Conservation (phyloP, 2,329 filamentous ascomycete species). For the Mariannaea sp. region DNA sequence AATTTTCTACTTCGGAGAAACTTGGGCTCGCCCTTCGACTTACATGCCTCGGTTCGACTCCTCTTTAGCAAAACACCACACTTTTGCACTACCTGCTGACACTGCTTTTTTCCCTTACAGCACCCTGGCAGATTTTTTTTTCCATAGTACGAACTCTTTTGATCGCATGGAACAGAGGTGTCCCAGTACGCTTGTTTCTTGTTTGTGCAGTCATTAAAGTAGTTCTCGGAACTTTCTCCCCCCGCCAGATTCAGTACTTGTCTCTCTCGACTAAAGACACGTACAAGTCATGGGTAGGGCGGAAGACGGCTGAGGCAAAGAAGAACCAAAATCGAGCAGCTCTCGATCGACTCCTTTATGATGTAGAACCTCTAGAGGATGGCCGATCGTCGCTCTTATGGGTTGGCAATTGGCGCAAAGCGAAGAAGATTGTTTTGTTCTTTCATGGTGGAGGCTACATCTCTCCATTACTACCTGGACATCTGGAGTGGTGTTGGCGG, state of each 20-base stretch:
- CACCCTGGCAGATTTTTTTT: too few relatives aligned
- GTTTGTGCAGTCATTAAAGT: conserved; percentile 9
- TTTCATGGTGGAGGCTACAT: conserved; percentile 5
- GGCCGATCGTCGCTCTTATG: conserved; percentile 5
- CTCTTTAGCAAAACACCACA: too few relatives aligned
- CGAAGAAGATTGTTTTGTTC: not conserved
- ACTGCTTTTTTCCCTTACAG: too few relatives aligned
- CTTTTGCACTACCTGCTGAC: too few relatives aligned
- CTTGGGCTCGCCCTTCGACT: too few relatives aligned
- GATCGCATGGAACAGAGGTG: too few relatives aligned
- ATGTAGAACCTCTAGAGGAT: conserved; percentile 18
- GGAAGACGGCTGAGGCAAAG: not conserved
- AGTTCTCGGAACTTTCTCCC: conserved; percentile 1
- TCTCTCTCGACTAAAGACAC: conserved; percentile 2
- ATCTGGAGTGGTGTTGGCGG: conserved; percentile 1
- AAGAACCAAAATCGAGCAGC: not conserved
- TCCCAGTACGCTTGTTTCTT: not conserved
- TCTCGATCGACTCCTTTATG: not conserved
- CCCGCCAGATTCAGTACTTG: conserved; percentile 18
- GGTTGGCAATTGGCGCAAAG: not conserved
- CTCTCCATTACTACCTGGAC: not conserved
- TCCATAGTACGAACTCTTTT: too few relatives aligned
- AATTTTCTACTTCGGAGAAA: too few relatives aligned
- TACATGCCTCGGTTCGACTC: too few relatives aligned
- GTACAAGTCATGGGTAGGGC: conserved; percentile 13